These are phyloP conservation scores for Drechslerella coelobrocha DNA, from an alignment of 2,329 filamentous ascomycete species.

Conservation along the genomic window DNA sequence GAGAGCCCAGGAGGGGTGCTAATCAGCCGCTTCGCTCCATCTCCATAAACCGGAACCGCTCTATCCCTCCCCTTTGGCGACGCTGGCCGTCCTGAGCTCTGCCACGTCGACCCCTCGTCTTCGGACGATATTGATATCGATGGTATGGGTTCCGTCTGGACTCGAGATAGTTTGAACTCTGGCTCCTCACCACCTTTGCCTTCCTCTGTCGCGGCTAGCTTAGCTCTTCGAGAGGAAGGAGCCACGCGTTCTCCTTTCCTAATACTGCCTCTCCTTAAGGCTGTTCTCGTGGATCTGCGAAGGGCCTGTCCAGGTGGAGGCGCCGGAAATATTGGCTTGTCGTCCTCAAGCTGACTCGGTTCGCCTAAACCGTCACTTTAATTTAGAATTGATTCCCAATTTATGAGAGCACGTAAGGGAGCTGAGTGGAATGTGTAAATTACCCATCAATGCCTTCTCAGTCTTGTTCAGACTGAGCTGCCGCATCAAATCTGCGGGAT, in stretches of 20 bases:
- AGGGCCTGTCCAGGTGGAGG: slow-evolving; percentile 77
- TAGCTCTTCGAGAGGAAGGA: slow-evolving; percentile 64
- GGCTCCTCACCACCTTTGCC: slow-evolving; percentile 56
- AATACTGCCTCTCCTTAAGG: slow-evolving; percentile 86
- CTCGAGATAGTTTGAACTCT: slow-evolving; percentile 66
- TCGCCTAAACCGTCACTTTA: slow-evolving; percentile 58
- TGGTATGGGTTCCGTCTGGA: slow-evolving; percentile 73
- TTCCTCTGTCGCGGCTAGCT: slow-evolving; percentile 57
- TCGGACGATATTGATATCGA: slow-evolving; percentile 52
- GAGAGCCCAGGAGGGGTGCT: slow-evolving; percentile 15
- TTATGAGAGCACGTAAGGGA: background rate
- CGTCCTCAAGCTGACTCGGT: slow-evolving; percentile 62
- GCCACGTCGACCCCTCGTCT: slow-evolving; percentile 20
- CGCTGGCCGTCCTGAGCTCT: slow-evolving; percentile 10
- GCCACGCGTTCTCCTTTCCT: slow-evolving; percentile 77
- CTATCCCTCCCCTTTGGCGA: slow-evolving; percentile 14
- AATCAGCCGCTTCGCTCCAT: slow-evolving; percentile 23
- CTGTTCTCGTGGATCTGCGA: slow-evolving; percentile 87
- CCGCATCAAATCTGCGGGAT: slow-evolving; percentile 74
- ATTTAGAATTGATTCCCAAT: slow-evolving; percentile 52
- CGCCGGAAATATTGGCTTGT: slow-evolving; percentile 84
- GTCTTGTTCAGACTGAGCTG: slow-evolving; percentile 68
- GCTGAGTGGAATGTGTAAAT: slow-evolving; percentile 1
- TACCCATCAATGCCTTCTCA: slow-evolving; percentile 56
- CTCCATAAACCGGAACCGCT: slow-evolving; percentile 7